Conservation (phyloP, 768 basidiomycete genomes). For the Termitomyces heimii region DNA sequence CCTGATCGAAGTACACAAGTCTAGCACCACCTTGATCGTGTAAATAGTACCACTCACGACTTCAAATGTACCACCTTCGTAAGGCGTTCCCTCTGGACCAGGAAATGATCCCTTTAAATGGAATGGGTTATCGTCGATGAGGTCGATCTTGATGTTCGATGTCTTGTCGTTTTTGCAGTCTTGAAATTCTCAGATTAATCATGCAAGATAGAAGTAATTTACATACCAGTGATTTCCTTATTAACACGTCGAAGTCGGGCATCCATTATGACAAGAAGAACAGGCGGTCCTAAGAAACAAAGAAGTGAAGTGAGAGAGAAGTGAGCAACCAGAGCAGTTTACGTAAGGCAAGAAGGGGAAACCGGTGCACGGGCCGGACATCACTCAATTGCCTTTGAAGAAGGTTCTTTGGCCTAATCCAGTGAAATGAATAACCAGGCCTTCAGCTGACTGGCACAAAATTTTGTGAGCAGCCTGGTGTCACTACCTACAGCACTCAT, state of each 20-base stretch:
- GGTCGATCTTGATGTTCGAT: constrained; percentile 80
- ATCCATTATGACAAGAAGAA: constrained; percentile 48
- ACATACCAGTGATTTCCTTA: constrained; percentile 84
- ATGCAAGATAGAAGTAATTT: neutral
- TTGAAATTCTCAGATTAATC: constrained; percentile 19
- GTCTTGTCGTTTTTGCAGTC: constrained; percentile 96
- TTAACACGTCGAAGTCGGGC: constrained; percentile 86
- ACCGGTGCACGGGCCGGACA: neutral
- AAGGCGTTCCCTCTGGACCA: constrained; percentile 91
- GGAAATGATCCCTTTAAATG: constrained; percentile 90
- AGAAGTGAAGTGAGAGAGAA: constrained; percentile 4
- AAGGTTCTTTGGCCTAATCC: too few species aligned
- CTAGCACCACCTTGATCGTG: neutral
- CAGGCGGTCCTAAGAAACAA: neutral
- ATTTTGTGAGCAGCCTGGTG: too few species aligned
- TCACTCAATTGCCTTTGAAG: too few species aligned
- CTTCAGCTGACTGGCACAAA: too few species aligned
- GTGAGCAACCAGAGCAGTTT: neutral
- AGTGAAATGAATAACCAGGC: too few species aligned
- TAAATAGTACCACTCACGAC: constrained; percentile 54
- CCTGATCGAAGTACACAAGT: constrained; percentile 35
- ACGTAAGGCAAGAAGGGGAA: neutral
- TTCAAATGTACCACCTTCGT: constrained; percentile 87
- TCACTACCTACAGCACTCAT: too few species aligned
- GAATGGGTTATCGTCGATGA: constrained; percentile 85